These are phyloP conservation scores for Colletotrichum sansevieriae DNA, from an alignment of 2,329 filamentous ascomycete species.

Conservation along the genomic window DNA sequence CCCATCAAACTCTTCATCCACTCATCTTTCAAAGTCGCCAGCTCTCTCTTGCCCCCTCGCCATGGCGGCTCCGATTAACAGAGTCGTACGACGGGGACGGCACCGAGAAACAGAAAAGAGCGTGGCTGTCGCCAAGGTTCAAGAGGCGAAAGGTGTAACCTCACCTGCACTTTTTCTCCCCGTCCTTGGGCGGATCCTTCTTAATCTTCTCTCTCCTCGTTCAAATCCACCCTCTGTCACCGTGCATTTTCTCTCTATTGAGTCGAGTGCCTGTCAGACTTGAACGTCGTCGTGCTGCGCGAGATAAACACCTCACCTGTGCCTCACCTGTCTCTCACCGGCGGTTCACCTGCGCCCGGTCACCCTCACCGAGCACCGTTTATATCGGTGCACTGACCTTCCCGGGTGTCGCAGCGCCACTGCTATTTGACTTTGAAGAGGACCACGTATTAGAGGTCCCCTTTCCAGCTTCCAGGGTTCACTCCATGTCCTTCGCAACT, in stretches of 20 bases:
- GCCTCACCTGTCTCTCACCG: neutral
- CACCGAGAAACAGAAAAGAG: neutral
- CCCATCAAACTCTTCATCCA: slow-evolving; percentile 5
- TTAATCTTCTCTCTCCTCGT: neutral
- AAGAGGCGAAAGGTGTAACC: slow-evolving; percentile 35
- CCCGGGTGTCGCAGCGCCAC: neutral
- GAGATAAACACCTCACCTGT: neutral
- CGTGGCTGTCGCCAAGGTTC: slow-evolving; percentile 14
- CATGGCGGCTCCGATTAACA: slow-evolving; percentile 27
- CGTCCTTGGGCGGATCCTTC: slow-evolving; percentile 8
- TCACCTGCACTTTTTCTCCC: slow-evolving; percentile 3
- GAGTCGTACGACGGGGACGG: slow-evolving; percentile 16
- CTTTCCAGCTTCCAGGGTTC: neutral
- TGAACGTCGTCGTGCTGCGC: neutral
- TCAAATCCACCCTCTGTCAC: neutral
- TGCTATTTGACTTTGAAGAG: too few species aligned
- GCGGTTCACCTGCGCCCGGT: too few species aligned
- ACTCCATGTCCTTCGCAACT: neutral
- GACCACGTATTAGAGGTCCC: neutral
- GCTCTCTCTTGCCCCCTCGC: neutral
- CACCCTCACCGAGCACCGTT: too few species aligned
- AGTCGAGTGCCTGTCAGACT: neutral
- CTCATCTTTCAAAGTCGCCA: slow-evolving; percentile 2
- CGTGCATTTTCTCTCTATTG: neutral
- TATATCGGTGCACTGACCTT: slow-evolving; percentile 15